These are phyloP conservation scores for Aspergillus steynii DNA, from an alignment of 495 filamentous ascomycete species.

Conservation along the genomic window DNA sequence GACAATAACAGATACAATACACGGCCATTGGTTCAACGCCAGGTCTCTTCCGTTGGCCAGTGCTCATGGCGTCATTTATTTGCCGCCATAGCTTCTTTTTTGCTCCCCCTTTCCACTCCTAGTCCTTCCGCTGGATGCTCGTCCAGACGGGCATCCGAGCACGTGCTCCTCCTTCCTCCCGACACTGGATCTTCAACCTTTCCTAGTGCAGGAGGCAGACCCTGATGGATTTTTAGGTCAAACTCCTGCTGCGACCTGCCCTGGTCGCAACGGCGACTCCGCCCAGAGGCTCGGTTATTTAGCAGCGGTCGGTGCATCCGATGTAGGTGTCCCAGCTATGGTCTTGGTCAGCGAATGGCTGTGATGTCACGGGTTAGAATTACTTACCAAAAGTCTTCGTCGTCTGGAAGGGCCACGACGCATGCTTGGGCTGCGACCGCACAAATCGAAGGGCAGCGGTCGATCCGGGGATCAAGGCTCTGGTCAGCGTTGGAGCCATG, in stretches of 20 bases:
- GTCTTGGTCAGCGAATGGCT: constrained; percentile 1
- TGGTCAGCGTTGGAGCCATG: not conserved
- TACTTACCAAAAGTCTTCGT: constrained; percentile 33
- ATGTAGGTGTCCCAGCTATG: constrained; percentile 25
- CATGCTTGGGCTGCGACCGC: constrained; percentile 29
- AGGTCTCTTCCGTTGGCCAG: not conserved
- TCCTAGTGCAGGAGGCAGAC: not conserved
- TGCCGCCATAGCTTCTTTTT: not conserved
- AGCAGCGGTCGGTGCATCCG: constrained; percentile 26
- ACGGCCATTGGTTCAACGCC: not conserved
- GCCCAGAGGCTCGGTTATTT: not conserved
- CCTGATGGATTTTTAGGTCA: constrained; percentile 2
- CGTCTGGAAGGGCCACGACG: constrained; percentile 28
- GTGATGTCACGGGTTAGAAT: not conserved
- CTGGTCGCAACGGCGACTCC: too few species aligned
- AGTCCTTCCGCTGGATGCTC: not conserved
- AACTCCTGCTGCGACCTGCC: not conserved
- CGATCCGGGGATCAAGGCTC: not conserved
- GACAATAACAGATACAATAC: not conserved
- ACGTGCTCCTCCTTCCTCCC: constrained; percentile 28
- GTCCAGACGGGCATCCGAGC: constrained; percentile 35
- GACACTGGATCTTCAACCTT: constrained; percentile 12
- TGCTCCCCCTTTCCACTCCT: not conserved
- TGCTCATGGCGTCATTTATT: not conserved
- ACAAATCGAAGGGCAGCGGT: constrained; percentile 31